Base-by-base conservation (phyloP, 441 rosid genomes). In the Corymbia calophylla region DNA sequence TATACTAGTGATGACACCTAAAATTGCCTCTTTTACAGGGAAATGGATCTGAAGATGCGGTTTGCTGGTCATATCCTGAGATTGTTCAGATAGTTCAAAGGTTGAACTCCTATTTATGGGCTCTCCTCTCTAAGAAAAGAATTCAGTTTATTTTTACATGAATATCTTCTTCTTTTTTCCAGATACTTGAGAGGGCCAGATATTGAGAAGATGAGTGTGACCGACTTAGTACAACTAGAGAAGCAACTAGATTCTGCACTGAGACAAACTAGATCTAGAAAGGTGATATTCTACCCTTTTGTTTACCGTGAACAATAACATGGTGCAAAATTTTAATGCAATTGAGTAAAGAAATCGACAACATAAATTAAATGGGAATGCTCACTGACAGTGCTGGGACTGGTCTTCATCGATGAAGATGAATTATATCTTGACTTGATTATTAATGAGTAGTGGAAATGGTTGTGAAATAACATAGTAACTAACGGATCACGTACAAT, bases 181-280 rank as follows among this genome's bases (percentile, higher is more conserved):
- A 93, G 96, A 88, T 88, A 70, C 56, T 70, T 92, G 86, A 92
- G 92, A 86, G 94, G 87, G 62, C 91, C 92, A 55, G 90, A 89
- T 47, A 56, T 56, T 88, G 92, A 92, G 93, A 62, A 92, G 86
- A 60, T 91, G 87, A 90, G 89, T 44, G 48, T 88, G 66, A 32
- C 88, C 48, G 93, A 92, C 88, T 92, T 94, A 80, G 73, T 80
- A 70, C 86, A 95, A 53, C 87, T 93, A 66, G 96, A 94, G 88
- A 90, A 90, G 31, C 90, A 93, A 84, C 88, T 95, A 31, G 56
- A 53, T 48, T 73, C 47, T 55, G 92, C 92, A 32, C 89, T 95
- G 64, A 68, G 90, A 47, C 51, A 82, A 64, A 91, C 84, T 87
- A 95, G 91, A 91, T 92, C 91, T 68, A 88, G 91, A 90, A 94